Evolutionary conservation across 139 green algal species (phyloP).

Genomic region (Eudorina sp.): DNA sequence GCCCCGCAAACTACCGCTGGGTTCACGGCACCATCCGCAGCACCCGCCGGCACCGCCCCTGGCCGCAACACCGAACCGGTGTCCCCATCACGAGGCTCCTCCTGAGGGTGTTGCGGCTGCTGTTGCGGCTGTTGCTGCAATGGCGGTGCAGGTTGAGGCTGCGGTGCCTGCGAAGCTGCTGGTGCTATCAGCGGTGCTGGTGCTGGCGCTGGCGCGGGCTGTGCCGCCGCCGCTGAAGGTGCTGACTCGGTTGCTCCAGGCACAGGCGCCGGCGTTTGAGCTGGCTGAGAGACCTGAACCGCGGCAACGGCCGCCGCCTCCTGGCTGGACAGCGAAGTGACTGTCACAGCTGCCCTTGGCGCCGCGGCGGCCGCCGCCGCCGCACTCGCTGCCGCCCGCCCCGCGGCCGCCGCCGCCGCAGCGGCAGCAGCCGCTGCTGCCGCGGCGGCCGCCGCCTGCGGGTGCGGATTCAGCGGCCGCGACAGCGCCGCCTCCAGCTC

Average conservation of each 20-base stretch:
- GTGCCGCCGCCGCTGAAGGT: background rate
- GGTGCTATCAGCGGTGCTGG: too few relatives aligned
- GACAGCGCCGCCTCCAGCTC: constrained; percentile 86
- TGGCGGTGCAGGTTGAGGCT: background rate
- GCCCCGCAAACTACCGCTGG: background rate
- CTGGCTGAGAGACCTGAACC: background rate
- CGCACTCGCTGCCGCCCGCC: background rate
- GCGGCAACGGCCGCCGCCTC: background rate
- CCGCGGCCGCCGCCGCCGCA: background rate
- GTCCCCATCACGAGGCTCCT: background rate
- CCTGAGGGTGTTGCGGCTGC: background rate
- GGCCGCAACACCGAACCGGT: too few relatives aligned
- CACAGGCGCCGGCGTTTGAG: background rate
- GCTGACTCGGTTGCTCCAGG: background rate
- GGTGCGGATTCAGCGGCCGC: constrained; percentile 35
- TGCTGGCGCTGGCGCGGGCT: too few relatives aligned
- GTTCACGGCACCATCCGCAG: background rate
- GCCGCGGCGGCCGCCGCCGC: too few relatives aligned
- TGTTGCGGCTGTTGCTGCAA: background rate
- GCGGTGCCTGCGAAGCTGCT: background rate
- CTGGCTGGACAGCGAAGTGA: background rate
- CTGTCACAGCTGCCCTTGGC: background rate
- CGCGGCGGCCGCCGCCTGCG: background rate
- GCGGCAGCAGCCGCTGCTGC: background rate
- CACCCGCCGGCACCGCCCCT: background rate